Evolutionary conservation across 176 grass and related monocot genomes (phyloP).

Genomic region (Hordeum vulgare): MorexV3_pseudomolecules_assembly NC_058522.1:293497881-293498380

Average conservation of each 20-base stretch:
- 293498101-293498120: slow-evolving; percentile 70
- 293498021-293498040: slow-evolving; percentile 91
- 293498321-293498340: neutral
- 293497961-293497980: neutral
- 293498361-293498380: neutral
- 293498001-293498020: slow-evolving; percentile 64
- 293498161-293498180: slow-evolving; percentile 57
- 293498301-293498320: neutral
- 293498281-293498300: neutral
- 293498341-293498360: neutral
- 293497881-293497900: slow-evolving; percentile 75
- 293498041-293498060: slow-evolving; percentile 47
- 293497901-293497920: slow-evolving; percentile 82
- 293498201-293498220: slow-evolving; percentile 29
- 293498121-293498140: slow-evolving; percentile 59
- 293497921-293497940: neutral
- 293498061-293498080: slow-evolving; percentile 77
- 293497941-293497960: neutral
- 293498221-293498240: neutral
- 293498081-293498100: slow-evolving; percentile 82
- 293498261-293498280: neutral
- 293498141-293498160: slow-evolving; percentile 94
- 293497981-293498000: neutral
- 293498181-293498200: slow-evolving; percentile 68
- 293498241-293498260: neutral